These are phyloP conservation scores for Sphagnum fallax DNA, from an alignment of 228 moss, liverwort and hornwort genomes.

Conservation along the genomic window DNA sequence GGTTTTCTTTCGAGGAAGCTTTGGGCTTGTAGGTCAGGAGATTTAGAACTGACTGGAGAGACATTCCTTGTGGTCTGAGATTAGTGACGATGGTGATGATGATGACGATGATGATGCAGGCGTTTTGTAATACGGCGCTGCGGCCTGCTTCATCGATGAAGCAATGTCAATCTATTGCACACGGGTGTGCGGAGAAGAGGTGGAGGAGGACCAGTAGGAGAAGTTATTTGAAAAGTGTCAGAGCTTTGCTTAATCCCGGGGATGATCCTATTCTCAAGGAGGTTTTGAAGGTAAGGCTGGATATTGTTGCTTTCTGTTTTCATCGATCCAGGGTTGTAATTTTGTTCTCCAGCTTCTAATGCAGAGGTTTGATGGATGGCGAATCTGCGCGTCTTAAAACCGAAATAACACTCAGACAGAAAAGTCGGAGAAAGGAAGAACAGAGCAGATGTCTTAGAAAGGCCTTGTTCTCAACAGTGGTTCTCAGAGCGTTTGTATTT, in stretches of 20 bases:
- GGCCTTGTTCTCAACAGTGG: no score
- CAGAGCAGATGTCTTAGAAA: no score
- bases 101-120: conserved; percentile 14
- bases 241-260: conserved; percentile 43
- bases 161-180: conserved; percentile 10
- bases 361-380: no score
- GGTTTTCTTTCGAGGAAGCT: no score
- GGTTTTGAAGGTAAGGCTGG: conserved; percentile 42
- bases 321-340: neutral
- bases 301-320: neutral
- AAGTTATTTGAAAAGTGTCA: conserved; percentile 14
- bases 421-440: no score
- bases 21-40: no score
- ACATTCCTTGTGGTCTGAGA: no score
- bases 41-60: no score
- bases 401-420: no score
- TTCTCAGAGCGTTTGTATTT: no score
- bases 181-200: conserved; percentile 13
- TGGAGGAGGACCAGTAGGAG: neutral
- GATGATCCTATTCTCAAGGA: conserved; percentile 73
- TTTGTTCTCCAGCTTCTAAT: neutral
- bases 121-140: conserved; percentile 22
- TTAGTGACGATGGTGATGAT: no score
- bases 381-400: no score
- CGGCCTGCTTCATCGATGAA: conserved; percentile 25